Conservation (phyloP, 139 green algal species). For the Coelastrella sp. region DNA sequence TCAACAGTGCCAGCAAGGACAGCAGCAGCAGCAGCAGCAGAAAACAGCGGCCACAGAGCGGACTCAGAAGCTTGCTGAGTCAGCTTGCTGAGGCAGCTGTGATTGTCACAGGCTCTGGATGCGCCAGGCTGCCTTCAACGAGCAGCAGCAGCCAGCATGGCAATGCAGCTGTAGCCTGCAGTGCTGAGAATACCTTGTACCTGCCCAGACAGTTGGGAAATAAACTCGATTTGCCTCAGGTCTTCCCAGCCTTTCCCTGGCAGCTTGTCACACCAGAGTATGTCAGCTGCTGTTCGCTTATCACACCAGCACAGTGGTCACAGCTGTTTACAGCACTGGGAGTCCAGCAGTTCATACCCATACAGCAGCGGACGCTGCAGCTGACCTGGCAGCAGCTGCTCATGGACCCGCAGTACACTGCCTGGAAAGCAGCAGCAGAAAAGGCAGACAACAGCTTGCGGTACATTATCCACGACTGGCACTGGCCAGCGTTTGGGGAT, state of each 20-base stretch:
- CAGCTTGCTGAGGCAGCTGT: neutral
- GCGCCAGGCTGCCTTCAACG: neutral
- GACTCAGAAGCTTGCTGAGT: neutral
- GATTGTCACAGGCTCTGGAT: neutral
- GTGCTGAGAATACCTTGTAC: neutral
- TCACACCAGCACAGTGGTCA: neutral
- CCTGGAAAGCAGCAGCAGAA: neutral
- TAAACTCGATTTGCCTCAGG: neutral
- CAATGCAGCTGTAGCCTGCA: neutral
- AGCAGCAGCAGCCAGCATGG: conserved; percentile 6
- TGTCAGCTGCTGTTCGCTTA: neutral
- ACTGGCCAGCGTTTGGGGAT: neutral
- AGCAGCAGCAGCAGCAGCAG: neutral
- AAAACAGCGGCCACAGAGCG: neutral
- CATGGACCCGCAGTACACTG: neutral
- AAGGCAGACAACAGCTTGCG: neutral
- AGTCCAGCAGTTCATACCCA: neutral
- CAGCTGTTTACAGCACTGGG: neutral
- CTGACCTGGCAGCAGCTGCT: conserved; percentile 11
- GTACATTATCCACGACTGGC: conserved; percentile 1
- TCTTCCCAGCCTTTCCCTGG: neutral
- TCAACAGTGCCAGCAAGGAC: neutral
- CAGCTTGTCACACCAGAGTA: neutral
- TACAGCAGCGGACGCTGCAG: neutral
- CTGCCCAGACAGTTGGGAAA: conserved; percentile 6